These are phyloP conservation scores for Parachaetomium inaequale DNA, from an alignment of 495 filamentous ascomycete genomes.

Conservation along the genomic window DNA sequence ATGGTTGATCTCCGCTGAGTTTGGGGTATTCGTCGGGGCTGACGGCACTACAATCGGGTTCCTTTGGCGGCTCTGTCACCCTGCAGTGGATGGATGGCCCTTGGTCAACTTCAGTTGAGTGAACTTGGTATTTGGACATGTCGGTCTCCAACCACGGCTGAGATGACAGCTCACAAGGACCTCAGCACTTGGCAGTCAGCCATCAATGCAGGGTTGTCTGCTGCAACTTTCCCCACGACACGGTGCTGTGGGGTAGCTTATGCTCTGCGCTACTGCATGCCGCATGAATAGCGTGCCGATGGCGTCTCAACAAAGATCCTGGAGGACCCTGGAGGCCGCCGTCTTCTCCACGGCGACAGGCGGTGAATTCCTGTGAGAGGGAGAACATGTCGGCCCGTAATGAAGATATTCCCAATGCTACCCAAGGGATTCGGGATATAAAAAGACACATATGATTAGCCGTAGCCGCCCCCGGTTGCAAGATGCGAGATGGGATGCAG, in stretches of 20 bases:
- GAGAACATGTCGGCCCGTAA: not conserved
- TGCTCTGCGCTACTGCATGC: conserved; percentile 1
- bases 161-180: too few relatives aligned
- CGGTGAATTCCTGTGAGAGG: not conserved
- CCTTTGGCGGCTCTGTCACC: too few relatives aligned
- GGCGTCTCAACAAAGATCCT: conserved; percentile 2
- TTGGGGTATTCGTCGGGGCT: too few relatives aligned
- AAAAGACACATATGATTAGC: conserved; percentile 7
- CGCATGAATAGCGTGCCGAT: conserved; percentile 5
- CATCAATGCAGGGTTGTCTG: not conserved
- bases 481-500: conserved; percentile 8
- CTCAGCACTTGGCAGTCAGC: too few relatives aligned
- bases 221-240: not conserved
- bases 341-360: not conserved
- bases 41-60: too few relatives aligned
- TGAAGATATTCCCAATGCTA: not conserved
- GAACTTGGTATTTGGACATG: too few relatives aligned
- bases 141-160: too few relatives aligned
- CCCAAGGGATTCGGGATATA: not conserved
- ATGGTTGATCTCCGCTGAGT: too few relatives aligned
- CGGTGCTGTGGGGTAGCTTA: conserved; percentile 1
- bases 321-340: not conserved
- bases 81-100: too few relatives aligned
- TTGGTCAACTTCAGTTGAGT: too few relatives aligned
- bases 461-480: not conserved